Conservation (phyloP, 257 asterid species). For the Nicotiana knightiana region DNA sequence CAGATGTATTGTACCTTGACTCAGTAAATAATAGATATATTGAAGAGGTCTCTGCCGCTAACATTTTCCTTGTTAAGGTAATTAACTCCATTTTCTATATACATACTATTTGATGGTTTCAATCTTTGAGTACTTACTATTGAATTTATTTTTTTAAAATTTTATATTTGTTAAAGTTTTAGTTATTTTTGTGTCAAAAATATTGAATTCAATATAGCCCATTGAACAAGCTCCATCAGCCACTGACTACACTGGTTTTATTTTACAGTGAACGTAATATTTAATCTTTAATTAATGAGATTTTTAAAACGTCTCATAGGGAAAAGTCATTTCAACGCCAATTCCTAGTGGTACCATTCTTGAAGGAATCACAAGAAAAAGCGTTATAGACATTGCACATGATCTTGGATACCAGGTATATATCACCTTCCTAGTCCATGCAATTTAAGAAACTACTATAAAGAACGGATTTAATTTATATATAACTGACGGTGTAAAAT, state of each 20-base stretch:
- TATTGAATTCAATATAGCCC: no score
- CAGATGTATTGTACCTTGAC: conserved; percentile 75
- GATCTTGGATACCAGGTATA: conserved; percentile 59
- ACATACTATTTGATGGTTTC: no score
- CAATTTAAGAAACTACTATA: not conserved
- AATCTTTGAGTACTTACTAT: no score
- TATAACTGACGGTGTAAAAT: not conserved
- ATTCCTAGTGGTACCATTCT: conserved; percentile 62
- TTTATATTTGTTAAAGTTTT: no score
- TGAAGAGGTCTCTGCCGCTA: conserved; percentile 74
- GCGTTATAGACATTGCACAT: conserved; percentile 56
- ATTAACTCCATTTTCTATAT: not conserved
- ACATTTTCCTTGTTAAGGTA: conserved; percentile 69
- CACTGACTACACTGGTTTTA: not conserved
- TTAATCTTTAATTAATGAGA: not conserved
- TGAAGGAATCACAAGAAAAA: conserved; percentile 72
- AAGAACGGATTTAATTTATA: not conserved
- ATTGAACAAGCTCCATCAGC: no score
- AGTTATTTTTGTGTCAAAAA: no score
- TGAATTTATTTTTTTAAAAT: no score
- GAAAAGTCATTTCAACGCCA: conserved; percentile 60
- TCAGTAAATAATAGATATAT: conserved; percentile 50
- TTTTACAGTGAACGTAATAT: not conserved
- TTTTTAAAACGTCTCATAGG: conserved; percentile 23
- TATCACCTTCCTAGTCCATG: not conserved